These are phyloP conservation scores for Hypocrella siamensis DNA, from an alignment of 2,329 filamentous ascomycete species.

Conservation along the genomic window DNA sequence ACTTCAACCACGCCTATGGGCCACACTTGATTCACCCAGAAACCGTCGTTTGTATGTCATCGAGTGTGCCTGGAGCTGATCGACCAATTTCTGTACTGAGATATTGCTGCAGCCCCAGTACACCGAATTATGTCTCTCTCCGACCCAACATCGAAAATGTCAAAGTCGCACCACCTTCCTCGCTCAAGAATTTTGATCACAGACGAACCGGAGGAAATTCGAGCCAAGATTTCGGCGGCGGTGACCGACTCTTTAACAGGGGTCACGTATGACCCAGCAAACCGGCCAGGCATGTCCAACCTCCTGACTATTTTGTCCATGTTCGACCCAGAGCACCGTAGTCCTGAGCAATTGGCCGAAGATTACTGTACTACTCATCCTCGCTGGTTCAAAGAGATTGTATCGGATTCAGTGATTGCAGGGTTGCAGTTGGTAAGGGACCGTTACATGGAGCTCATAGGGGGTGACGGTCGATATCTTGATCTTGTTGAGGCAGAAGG, in stretches of 20 bases:
- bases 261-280: constrained; percentile 56
- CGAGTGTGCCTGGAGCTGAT: neutral
- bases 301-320: constrained; percentile 66
- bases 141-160: constrained; percentile 75
- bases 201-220: constrained; percentile 48
- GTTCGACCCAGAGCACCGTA: constrained; percentile 33
- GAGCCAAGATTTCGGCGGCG: constrained; percentile 53
- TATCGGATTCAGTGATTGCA: constrained; percentile 39
- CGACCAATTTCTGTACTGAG: neutral
- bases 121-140: constrained; percentile 83
- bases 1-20: constrained; percentile 68
- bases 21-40: constrained; percentile 49
- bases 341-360: constrained; percentile 22
- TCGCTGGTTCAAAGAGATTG: constrained; percentile 29
- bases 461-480: constrained; percentile 32
- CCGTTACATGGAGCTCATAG: constrained; percentile 37
- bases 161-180: constrained; percentile 62
- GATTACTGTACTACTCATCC: constrained; percentile 21
- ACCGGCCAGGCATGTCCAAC: constrained; percentile 74
- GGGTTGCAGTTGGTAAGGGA: constrained; percentile 39
- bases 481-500: constrained; percentile 43
- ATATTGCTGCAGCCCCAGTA: constrained; percentile 44
- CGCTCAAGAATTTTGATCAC: constrained; percentile 73
- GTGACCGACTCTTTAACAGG: constrained; percentile 55
- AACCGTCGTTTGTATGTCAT: constrained; percentile 51